phyloP scores from a whole-genome alignment of 148 eudicot species.

The Arctostaphylos glauca region DNA sequence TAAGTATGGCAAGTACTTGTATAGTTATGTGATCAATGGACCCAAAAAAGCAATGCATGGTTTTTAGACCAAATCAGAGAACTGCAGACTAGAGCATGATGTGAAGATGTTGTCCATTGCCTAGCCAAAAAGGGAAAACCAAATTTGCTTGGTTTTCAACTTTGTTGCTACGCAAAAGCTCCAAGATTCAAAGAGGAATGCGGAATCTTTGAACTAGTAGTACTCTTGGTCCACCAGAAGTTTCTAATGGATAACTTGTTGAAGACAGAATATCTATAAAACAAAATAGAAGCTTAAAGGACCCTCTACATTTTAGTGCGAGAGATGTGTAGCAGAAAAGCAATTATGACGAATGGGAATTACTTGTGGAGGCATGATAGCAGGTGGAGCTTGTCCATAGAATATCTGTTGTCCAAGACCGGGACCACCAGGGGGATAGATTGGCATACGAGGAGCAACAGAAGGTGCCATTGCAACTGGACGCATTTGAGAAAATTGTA shows the following conservation, averaged over 20 bases:
- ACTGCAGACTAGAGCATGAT: not conserved
- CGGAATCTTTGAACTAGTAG: not conserved
- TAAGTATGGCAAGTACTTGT: not conserved
- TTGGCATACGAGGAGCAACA: slow-evolving; percentile 77
- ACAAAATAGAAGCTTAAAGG: not conserved
- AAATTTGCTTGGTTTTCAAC: not conserved
- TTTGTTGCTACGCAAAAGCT: not conserved
- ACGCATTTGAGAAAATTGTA: slow-evolving; percentile 75
- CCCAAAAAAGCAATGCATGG: not conserved
- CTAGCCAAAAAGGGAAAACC: not conserved
- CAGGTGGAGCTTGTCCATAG: slow-evolving; percentile 77
- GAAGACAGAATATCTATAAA: not conserved
- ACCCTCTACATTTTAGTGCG: not conserved
- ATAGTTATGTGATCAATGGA: not conserved
- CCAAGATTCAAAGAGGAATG: not conserved
- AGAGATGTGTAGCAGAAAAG: not conserved
- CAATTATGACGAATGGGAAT: not conserved
- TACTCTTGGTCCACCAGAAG: not conserved
- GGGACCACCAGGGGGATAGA: slow-evolving; percentile 80
- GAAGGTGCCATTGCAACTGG: slow-evolving; percentile 65
- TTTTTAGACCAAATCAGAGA: not conserved
- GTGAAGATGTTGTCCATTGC: not conserved
- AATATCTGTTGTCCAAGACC: slow-evolving; percentile 84
- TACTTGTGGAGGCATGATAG: slow-evolving; percentile 79
- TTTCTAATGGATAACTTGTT: not conserved